phyloP scores from a whole-genome alignment of 768 basidiomycete genomes.

The Botryobasidium botryosum region DNA sequence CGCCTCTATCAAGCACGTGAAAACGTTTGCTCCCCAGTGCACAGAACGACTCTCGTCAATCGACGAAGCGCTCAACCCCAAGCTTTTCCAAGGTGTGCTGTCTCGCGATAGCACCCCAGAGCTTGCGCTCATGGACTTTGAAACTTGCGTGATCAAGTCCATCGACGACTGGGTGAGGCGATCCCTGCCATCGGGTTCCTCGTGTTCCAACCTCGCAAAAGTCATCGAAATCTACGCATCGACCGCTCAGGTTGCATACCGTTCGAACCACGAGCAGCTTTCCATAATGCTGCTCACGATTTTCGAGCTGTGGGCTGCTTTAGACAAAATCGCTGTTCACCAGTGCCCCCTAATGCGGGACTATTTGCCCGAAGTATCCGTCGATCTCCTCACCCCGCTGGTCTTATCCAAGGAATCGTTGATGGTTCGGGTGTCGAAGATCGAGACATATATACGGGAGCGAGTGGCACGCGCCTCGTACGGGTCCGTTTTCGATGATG shows the following conservation, averaged over 20 bases:
- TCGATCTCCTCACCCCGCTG: constrained; percentile 23
- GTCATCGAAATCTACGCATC: not conserved
- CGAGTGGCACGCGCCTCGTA: constrained; percentile 15
- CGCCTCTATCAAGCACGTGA: no score
- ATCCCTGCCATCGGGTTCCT: not conserved
- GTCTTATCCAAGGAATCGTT: constrained; percentile 22
- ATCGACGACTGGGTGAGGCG: constrained; percentile 2
- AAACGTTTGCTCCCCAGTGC: no score
- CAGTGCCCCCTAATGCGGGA: constrained; percentile 24
- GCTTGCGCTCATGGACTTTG: constrained; percentile 2
- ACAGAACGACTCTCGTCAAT: no score
- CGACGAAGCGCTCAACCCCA: no score
- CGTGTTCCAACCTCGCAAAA: not conserved
- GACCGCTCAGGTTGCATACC: not conserved
- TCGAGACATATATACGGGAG: constrained; percentile 20
- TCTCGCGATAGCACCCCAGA: not conserved
- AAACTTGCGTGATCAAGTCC: not conserved
- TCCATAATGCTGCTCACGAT: constrained; percentile 24
- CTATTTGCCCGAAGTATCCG: constrained; percentile 31
- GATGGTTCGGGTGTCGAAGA: constrained; percentile 17
- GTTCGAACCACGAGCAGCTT: not conserved
- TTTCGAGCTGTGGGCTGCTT: constrained; percentile 32
- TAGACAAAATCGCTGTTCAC: constrained; percentile 24
- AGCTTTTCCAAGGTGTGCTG: no score
- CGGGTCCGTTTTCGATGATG: constrained; percentile 23